Percentiles rank a stretch among this genome's conserved stretches.
Conservation (phyloP, 106 monocot species). For the Allium cepa region DNA sequence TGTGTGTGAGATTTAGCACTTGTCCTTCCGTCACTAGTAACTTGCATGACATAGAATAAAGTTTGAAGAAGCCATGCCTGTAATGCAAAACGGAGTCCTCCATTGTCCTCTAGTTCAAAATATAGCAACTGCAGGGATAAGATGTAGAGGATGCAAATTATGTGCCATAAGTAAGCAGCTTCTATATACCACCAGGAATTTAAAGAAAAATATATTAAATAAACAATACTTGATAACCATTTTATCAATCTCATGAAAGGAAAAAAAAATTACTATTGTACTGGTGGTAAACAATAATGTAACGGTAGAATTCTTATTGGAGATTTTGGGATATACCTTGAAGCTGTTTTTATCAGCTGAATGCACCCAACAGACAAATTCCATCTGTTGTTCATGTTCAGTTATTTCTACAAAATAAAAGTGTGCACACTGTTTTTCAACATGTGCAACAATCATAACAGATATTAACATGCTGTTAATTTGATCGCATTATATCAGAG, state of each 20-base stretch:
- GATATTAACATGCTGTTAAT: too few relatives aligned
- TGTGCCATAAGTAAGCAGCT: background rate
- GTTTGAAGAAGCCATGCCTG: constrained; percentile 43
- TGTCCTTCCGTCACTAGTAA: too few relatives aligned
- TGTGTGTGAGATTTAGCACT: too few relatives aligned
- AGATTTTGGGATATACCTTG: constrained; percentile 43
- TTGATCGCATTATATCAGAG: too few relatives aligned
- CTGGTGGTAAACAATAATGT: too few relatives aligned
- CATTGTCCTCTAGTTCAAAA: constrained; percentile 86
- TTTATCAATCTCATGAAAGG: too few relatives aligned
- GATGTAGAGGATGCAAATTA: background rate
- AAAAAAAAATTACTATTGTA: too few relatives aligned
- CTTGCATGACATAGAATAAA: too few relatives aligned
- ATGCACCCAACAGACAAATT: constrained; percentile 83
- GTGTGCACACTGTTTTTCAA: constrained; percentile 93
- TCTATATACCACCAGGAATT: too few relatives aligned
- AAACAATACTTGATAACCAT: too few relatives aligned
- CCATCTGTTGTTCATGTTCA: constrained; percentile 5
- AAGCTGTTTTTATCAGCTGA: constrained; percentile 91
- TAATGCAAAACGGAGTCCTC: constrained; percentile 83
- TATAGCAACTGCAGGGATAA: constrained; percentile 59
- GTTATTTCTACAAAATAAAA: constrained; percentile 90
- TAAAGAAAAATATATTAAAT: too few relatives aligned
- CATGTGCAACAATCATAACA: constrained; percentile 29
- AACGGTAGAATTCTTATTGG: too few relatives aligned